Conservation (phyloP, 2,329 filamentous ascomycete genomes). For the Fusarium nanum region DNA sequence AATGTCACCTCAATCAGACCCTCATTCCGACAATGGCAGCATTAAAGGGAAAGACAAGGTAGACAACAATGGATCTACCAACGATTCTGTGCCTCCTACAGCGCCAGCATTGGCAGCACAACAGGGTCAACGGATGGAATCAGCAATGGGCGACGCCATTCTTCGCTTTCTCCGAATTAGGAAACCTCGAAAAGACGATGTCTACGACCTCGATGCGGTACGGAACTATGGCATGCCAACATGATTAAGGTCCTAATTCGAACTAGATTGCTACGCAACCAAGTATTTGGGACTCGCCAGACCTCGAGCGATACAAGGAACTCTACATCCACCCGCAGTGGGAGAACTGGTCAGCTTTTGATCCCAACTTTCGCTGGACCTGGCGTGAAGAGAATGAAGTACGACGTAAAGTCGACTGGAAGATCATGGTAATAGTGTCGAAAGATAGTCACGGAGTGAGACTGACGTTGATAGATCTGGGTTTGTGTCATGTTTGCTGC, state of each 20-base stretch:
- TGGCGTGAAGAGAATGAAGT: conserved; percentile 51
- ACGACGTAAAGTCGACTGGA: conserved; percentile 52
- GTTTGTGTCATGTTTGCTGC: conserved; percentile 45
- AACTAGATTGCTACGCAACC: conserved; percentile 51
- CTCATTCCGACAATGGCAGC: not conserved
- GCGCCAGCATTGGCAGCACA: conserved; percentile 43
- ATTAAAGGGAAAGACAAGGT: not conserved
- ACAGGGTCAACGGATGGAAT: conserved; percentile 47
- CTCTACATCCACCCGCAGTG: conserved; percentile 52
- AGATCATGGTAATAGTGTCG: conserved; percentile 49
- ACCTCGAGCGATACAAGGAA: conserved; percentile 51
- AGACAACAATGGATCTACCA: not conserved
- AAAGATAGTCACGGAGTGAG: rapidly evolving
- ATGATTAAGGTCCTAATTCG: conserved; percentile 19
- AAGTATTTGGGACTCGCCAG: conserved; percentile 53
- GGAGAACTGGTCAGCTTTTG: conserved; percentile 52
- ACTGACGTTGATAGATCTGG: conserved; percentile 43
- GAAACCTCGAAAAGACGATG: conserved; percentile 45
- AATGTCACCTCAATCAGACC: not conserved
- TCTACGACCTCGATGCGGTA: conserved; percentile 44
- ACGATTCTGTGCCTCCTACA: not conserved
- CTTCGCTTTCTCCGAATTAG: conserved; percentile 50
- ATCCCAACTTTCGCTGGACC: conserved; percentile 52
- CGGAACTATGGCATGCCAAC: rapidly evolving
- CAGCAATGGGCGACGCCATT: conserved; percentile 49